Evolutionary conservation across 2,329 filamentous ascomycete genomes (phyloP).

Genomic region (Alternaria atra): DNA sequence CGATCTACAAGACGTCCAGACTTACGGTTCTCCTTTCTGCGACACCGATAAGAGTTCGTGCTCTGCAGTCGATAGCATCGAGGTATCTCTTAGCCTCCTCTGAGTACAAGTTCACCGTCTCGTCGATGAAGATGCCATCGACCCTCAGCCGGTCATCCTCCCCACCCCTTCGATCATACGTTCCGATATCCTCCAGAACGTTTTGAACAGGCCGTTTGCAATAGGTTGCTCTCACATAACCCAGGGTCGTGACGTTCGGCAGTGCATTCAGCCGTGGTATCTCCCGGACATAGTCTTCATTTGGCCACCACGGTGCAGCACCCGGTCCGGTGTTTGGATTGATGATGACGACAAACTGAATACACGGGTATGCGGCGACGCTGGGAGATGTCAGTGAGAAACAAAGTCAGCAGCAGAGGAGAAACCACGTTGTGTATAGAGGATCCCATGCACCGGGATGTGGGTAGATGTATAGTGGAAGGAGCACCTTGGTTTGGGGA

Average conservation of each 20-base stretch:
- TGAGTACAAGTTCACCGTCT: slow-evolving; percentile 52
- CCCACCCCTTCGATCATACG: slow-evolving; percentile 56
- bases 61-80: slow-evolving; percentile 26
- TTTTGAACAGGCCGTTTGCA: slow-evolving; percentile 37
- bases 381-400: slow-evolving; percentile 11
- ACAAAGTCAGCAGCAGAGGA: neutral
- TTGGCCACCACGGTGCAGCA: slow-evolving; percentile 54
- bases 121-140: slow-evolving; percentile 62
- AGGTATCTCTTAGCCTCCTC: slow-evolving; percentile 29
- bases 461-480: slow-evolving; percentile 63
- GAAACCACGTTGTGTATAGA: slow-evolving; percentile 55
- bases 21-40: slow-evolving; percentile 22
- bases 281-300: slow-evolving; percentile 58
- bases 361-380: slow-evolving; percentile 43
- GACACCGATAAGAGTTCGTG: slow-evolving; percentile 16
- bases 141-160: slow-evolving; percentile 48
- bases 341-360: slow-evolving; percentile 61
- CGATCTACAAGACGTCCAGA: neutral
- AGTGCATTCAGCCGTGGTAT: slow-evolving; percentile 52
- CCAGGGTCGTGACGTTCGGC: slow-evolving; percentile 60
- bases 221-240: slow-evolving; percentile 62
- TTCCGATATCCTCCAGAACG: slow-evolving; percentile 53
- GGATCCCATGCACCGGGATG: slow-evolving; percentile 58
- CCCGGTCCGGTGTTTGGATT: slow-evolving; percentile 61
- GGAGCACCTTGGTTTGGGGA: slow-evolving; percentile 48